Evolutionary conservation across 1,284 basidiomycete genomes (phyloP), one percentile per base, ranked within the genome.

Genomic region (Testicularia cyperi): DNA sequence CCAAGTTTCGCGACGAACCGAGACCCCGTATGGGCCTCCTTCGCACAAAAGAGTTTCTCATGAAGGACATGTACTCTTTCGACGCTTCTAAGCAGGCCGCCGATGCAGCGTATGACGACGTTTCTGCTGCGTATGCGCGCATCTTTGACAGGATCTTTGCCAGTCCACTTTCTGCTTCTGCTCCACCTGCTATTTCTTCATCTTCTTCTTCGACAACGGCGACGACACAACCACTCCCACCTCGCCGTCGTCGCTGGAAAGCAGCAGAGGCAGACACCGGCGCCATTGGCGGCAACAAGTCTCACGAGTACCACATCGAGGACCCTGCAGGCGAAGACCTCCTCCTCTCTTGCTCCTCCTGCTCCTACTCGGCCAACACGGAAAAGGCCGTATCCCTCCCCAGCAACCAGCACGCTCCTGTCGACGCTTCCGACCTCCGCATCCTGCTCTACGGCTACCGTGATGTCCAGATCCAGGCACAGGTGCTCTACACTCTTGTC

Each of bases 11-110:
- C 16, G 77, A 78, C 46, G 78, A 78, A 55, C 72, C 74, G 5
- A 34, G 78, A 6, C 77, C 78, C 6, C 48, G 78, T 4, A 70
- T 71, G 46, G 78, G 77, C 1, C 48, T 78, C 8, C 38, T 78
- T 18, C 38, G 78, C 8, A 77, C 77, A 1, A 69, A 72, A 23
- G 75, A 77, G 32, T 78, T 78, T 44, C 32, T 77, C 5, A 78
- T 78, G 78, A 78, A 78, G 35, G 78, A 78, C 34, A 46, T 78
- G 2, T 78, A 78, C 39, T 71, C 76, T 1, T 78, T 78, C 34
- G 77, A 78, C 42, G 43, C 49, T 2, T 30, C 33, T 9, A 39
- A 40, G 10, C 45, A 48, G 5, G 39, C 52, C 3, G 62, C 57
- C 0, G 39, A 45, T 12, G 44, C 41, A 5, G 65, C 75, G 13